Base-by-base conservation (phyloP, 2,329 filamentous ascomycete species). In the Aspergillus ochraceus region DNA sequence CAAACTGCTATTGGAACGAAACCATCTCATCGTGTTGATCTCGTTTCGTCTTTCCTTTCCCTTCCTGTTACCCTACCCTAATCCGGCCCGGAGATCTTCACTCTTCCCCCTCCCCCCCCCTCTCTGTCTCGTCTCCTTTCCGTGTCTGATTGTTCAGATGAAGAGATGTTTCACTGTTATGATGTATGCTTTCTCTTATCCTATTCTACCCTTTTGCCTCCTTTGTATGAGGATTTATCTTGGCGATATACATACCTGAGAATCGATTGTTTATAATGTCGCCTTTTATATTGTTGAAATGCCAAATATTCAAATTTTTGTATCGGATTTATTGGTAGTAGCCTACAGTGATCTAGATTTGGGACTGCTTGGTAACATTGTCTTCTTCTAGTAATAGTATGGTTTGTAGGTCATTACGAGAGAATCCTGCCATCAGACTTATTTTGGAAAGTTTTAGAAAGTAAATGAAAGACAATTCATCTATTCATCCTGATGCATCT, bases 81-180 rank as follows among this genome's bases (percentile, higher is more conserved):
- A 42, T 42, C 26, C 11, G 32, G 32, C 36, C 36, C 36, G 17
- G 36, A 42, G 36, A 42, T 42, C 36, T 42, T n/a, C 17, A 8
- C 14, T 19, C 36, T 42, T 42, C 36, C 17, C 26, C 17, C 36
- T 39, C 6, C 36, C 36, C 36, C 36, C 36, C n/a, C 14, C 5
- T 19, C 36, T 17, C 36, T 42, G 8, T 42, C 5, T 42, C 17
- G 6, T 42, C 36, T n/a, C 29, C 42, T 20, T 32, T 54, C 49
- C 42, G 24, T 32, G 22, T 59, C 12, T 52, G 32, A 17, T 17
- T 29, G 52, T 50, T 51, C 60, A 63, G 63, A 63, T 61, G 63
- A 64, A 63, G 63, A 64, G 61, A 72, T 68, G 66, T 66, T 68
- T 63, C 64, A 60, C 66, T 65, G 24, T 72, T 64, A 73, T 62